Evolutionary conservation across 306 rosid genomes (phyloP).

Genomic region (Begonia fuchsioides): DNA sequence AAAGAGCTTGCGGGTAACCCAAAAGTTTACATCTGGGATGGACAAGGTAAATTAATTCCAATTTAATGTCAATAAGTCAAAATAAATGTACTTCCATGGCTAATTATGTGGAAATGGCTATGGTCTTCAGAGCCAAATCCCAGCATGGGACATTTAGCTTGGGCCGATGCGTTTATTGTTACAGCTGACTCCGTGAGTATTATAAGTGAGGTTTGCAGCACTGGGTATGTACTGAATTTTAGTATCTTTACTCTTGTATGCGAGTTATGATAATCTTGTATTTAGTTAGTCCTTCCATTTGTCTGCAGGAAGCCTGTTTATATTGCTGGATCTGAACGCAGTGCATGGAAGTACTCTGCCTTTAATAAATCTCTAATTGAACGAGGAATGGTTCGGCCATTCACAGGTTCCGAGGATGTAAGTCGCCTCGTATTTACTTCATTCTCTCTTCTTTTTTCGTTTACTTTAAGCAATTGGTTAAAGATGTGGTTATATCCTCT

Average conservation of each 20-base stretch:
- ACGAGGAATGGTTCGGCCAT: conserved; percentile 62
- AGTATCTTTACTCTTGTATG: no score
- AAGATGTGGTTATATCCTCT: no score
- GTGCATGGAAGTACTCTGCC: conserved; percentile 79
- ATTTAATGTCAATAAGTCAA: no score
- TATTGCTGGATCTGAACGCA: conserved; percentile 57
- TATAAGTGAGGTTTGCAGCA: conserved; percentile 94
- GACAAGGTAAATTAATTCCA: conserved; percentile 26
- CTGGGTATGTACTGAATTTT: conserved; percentile 45
- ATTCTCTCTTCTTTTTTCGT: no score
- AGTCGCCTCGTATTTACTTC: conserved; percentile 9
- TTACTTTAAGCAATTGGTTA: not conserved
- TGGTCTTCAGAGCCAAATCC: conserved; percentile 56
- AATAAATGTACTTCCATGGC: no score
- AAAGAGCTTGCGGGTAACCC: conserved; percentile 72
- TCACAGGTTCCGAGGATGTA: conserved; percentile 92
- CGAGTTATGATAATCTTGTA: no score
- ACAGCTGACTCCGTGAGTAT: conserved; percentile 89
- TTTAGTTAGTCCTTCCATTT: not conserved
- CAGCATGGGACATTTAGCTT: conserved; percentile 84
- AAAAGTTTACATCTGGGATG: conserved; percentile 73
- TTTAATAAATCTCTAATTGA: conserved; percentile 60
- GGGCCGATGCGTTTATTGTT: conserved; percentile 87
- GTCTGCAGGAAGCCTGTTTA: conserved; percentile 72
- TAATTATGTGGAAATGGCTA: not conserved